Evolutionary conservation across 495 filamentous ascomycete species (phyloP), one percentile per base, ranked within the genome.

Genomic region (Penicillium mononematosum): DNA sequence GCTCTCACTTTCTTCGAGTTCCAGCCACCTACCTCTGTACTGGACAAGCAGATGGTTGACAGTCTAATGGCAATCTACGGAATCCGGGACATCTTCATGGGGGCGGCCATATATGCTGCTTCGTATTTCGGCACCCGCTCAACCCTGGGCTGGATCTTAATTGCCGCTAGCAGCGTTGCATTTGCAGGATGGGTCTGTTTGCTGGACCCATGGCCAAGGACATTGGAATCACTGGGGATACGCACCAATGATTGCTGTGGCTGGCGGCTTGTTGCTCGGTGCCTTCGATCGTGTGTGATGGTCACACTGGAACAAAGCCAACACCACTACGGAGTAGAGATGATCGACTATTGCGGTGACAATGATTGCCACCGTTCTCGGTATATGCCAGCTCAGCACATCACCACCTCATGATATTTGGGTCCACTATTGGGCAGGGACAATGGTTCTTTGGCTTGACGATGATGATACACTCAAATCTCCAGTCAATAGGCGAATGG

Each of bases 211-310:
- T 47, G 76, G 75, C 10, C 58, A 68, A 27, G 81, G 79, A 20
- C 62, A 82, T 58, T 78, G 77, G 81, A 75, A 72, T 63, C 82
- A 84, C 61, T 85, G 80, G 79, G 73, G 76, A 7, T 83, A 83
- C 70, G 79, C 77, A 20, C 78, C 77, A 14, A 48, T 78, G 47
- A 50, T 79, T 25, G 58, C 64, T 14, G 55, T 62, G 12, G 59
- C 77, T 43, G 78, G 76, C 29, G 61, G 51, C 45, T 34, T 71
- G 63, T 55, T 73, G 53, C 50, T 58, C 27, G 54, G 48, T 25
- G 25, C 38, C 25, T 45, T 59, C 27, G 52, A 56, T 48, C 14
- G 47, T 22, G 4, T 29, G 45, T 38, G 34, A 47, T 7, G 9
- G 53, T 36, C 19, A 32, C 44, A 38, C 25, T 55, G 52, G 44